Base-by-base conservation (phyloP, 202 grass and related monocot species). In the Carex sylvatica region DNA sequence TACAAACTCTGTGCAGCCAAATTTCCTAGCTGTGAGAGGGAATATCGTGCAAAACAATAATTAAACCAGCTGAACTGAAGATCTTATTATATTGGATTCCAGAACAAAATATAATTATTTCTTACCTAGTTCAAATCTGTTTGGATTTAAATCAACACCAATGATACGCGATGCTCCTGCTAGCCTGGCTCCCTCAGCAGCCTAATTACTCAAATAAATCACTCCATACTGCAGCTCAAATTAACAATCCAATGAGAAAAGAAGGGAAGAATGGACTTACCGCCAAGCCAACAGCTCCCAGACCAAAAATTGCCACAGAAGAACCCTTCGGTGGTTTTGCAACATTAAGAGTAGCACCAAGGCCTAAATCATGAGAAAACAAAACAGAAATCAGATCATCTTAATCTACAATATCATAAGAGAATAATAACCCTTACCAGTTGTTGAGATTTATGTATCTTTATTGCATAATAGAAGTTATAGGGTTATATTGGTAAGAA, bases 1-100 rank as follows among this genome's bases (percentile, higher is more conserved):
- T 65, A 97, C 71, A 88, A 97, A 97, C 35, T 97, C 95, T 4
- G 88, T 97, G 84, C 90, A 91, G 24, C 95, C 95, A 85, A 98
- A 98, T 47, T 98, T 98, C 26, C 38, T 94, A 82, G 95, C 95
- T 98, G 92, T 18, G 82, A 9, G 78, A 2, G 2, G 35, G 31
- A 9, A 81, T 19, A 20, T 15, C 16, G 46, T 6, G 56, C 53
- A 42, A 52, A 22, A 67, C n/a, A 70, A 16, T 23, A 36, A 8
- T n/a, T 3, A 75, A 65, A 35, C 1, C 58, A 36, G 5, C 33
- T 59, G 8, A 11, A 33, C 14, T 6, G 24, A 70, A 3, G 31
- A 80, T 30, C 18, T 83, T 5, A 40, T 46, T 53, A 33, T 42
- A 82, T 74, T 10, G 28, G 23, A 9, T 40, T 76, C 22, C 18